These are phyloP conservation scores for Davidsoniella australis DNA, from an alignment of 2,329 filamentous ascomycete genomes.

Conservation along the genomic window DNA sequence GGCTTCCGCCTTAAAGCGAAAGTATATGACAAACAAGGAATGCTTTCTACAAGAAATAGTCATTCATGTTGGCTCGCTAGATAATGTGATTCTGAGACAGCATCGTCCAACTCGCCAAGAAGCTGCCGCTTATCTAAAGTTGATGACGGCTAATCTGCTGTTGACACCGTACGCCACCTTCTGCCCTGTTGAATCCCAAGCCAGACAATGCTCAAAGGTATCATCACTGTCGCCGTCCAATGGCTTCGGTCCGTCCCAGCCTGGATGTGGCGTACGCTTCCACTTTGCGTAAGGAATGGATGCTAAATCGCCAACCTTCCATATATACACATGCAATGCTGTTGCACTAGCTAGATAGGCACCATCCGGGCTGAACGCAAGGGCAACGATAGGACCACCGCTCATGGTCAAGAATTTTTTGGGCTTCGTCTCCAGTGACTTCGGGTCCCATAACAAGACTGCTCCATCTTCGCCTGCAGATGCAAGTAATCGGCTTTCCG, in stretches of 20 bases:
- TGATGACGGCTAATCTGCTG: conserved; percentile 36
- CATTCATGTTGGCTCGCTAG: too few species aligned
- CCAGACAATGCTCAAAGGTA: conserved; percentile 42
- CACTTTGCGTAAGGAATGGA: conserved; percentile 41
- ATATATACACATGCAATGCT: conserved; percentile 40
- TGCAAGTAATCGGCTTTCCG: conserved; percentile 39
- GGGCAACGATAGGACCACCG: conserved; percentile 33
- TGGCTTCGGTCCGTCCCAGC: conserved; percentile 38
- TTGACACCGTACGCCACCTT: conserved; percentile 48
- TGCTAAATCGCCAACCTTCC: conserved; percentile 43
- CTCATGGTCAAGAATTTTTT: conserved; percentile 46
- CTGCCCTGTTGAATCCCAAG: conserved; percentile 44
- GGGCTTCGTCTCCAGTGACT: conserved; percentile 34
- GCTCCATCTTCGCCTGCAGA: conserved; percentile 45
- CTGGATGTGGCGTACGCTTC: conserved; percentile 36
- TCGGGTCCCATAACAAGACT: conserved; percentile 45
- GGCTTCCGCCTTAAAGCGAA: too few species aligned
- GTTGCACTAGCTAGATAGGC: conserved; percentile 46
- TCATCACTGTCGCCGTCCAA: conserved; percentile 35
- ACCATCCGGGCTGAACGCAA: conserved; percentile 47
- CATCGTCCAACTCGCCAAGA: too few species aligned
- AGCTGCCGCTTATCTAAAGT: conserved; percentile 22
- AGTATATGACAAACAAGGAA: too few species aligned
- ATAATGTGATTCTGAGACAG: too few species aligned
- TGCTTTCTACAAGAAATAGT: too few species aligned